Evolutionary conservation across 495 filamentous ascomycete genomes (phyloP), one percentile per base, ranked within the genome.

Genomic region (Rhizodiscina lignyota): DNA sequence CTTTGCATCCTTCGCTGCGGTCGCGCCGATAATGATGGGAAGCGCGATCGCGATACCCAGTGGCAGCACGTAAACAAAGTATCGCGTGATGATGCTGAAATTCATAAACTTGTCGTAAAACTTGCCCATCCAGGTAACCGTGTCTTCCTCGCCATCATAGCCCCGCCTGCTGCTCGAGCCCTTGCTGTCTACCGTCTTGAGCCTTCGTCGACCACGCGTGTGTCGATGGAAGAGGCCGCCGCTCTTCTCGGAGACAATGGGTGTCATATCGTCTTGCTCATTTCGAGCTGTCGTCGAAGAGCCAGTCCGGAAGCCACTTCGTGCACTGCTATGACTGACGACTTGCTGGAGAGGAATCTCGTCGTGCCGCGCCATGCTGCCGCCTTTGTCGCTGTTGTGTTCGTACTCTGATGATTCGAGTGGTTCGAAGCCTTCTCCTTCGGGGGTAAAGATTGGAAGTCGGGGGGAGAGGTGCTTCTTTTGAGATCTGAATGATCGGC

Each of bases 61-160:
- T 1, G 89, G 89, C 13, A 81, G 52, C 36, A 96, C 72, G 52
- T 93, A 94, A 34, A 97, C 64, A 30, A 94, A 62, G 49, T 96
- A 97, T 19, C 86, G 72, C 34, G 79, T 92, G 45, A 92, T 51
- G 48, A 87, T 70, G 12, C 80, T 87, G 56, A 83, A 92, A 50
- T 80, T 72, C 45, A 89, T 54, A 34, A 97, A 70, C 49, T 74
- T 83, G 48, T 77, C 66, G 55, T 94, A 97, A 39, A 97, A 54
- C 39, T 61, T 72, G n/a, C 89, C 89, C 74, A 97, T 79, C 32
- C 64, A 64, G 38, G 74, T 94, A 44, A 94, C 50, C 3, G 66
- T 68, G 8, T 63, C 47, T 32, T 67, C 64, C n/a, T 74, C 72
- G 4, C 71, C 70, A 37, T 74, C 67, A 36, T 68, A 49, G 8